Base-by-base conservation (phyloP, 305 asterid species). In the Euphrasia arctica region DNA sequence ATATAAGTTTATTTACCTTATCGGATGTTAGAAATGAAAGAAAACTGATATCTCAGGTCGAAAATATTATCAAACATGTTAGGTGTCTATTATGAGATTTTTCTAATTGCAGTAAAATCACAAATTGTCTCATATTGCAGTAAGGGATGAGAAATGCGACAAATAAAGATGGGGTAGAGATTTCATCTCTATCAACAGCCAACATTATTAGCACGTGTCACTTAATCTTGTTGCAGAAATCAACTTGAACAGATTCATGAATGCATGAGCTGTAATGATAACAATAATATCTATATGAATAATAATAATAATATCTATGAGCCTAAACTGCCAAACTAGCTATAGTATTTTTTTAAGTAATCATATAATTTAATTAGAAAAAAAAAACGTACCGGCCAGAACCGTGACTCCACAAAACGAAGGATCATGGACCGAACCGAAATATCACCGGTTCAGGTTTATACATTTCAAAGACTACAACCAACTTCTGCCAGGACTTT, bases 401-500 rank as follows among this genome's bases (percentile, higher is more conserved):
- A 39, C 43, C 43, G 43, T 39, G 43, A 39, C 7, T 39, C 43
- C 11, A 39, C 11, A 39, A 39, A 39, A 7, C 43, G 43, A 39
- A 39, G 43, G 43, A 39, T 39, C 43, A 39, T 39, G 11, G 43
- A 8, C 43, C 11, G 43, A 10, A 39, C 43, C 43, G 43, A 1
- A 6, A 34, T 39, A 39, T 39, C 11, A 39, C 43, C 10, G 9
- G 9, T 39, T 39, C 43, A 39, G 11, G 3, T 39, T 39, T 39
- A 8, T 39, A 39, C 43, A 2, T 39, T 39, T 39, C 43, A 47
- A 47, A 12, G 6, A 47, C 74, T 74, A 65, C 82, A 85, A 54
- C 96, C 96, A 85, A 75, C 96, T 88, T 77, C 75, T 76, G 27
- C 91, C 96, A 25, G 94, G 84, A 66, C 27, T 79, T 72, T 82